Evolutionary conservation across 305 asterid genomes (phyloP).

Genomic region (Plantago coronopus): DNA sequence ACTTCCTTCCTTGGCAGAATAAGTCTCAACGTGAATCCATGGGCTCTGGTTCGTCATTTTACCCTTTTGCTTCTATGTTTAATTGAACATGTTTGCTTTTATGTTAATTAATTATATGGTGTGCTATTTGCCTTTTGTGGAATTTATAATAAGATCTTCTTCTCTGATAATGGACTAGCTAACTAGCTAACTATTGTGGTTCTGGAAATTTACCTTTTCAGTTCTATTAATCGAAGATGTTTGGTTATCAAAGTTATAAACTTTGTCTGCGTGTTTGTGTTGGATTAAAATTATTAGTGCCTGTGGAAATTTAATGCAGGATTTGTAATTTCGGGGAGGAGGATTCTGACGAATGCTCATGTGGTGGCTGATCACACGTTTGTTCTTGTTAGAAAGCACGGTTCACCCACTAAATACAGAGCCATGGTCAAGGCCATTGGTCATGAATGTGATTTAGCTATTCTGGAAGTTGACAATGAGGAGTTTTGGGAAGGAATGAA

Average conservation of each 20-base stretch:
- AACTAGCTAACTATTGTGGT: too few relatives aligned
- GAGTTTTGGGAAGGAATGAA: slow-evolving; percentile 93
- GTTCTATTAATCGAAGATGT: too few relatives aligned
- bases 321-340: slow-evolving; percentile 71
- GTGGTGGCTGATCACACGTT: slow-evolving; percentile 98
- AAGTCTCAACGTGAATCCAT: slow-evolving; percentile 89
- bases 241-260: too few relatives aligned
- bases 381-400: slow-evolving; percentile 89
- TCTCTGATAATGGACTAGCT: too few relatives aligned
- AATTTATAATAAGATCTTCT: too few relatives aligned
- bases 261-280: background rate
- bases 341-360: slow-evolving; percentile 92
- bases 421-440: slow-evolving; percentile 87
- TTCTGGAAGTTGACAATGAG: slow-evolving; percentile 66
- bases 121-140: too few relatives aligned
- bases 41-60: slow-evolving; percentile 76
- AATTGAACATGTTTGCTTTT: too few relatives aligned
- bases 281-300: slow-evolving; percentile 10
- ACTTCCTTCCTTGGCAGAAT: slow-evolving; percentile 93
- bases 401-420: slow-evolving; percentile 80
- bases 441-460: slow-evolving; percentile 95
- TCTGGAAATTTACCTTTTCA: too few relatives aligned
- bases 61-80: too few relatives aligned
- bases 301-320: slow-evolving; percentile 39
- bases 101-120: too few relatives aligned